These are phyloP conservation scores for Capsicum chinense DNA, from an alignment of 257 asterid genomes.

Conservation along the genomic window DNA sequence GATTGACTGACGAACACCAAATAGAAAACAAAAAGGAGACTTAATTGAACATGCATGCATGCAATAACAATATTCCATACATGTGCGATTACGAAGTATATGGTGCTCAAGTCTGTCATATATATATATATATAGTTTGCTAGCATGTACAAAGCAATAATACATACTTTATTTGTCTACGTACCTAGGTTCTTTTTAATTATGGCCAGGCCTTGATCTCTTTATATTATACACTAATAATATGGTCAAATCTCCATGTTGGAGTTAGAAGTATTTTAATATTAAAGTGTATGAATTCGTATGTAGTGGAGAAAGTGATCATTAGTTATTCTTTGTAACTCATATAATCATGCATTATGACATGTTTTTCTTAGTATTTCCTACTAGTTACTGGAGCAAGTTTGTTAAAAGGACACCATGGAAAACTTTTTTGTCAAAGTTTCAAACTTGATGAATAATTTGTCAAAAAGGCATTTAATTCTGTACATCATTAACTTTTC, in stretches of 20 bases:
- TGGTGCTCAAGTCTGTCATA: background rate
- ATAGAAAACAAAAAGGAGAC: background rate
- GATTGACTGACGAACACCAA: background rate
- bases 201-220: background rate
- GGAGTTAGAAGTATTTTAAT: background rate
- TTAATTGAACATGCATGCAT: constrained; percentile 37
- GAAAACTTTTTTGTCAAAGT: too few species aligned
- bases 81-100: constrained; percentile 34
- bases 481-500: too few species aligned
- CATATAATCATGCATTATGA: too few species aligned
- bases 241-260: background rate
- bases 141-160: constrained; percentile 1
- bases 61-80: constrained; percentile 30
- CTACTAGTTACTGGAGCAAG: too few species aligned
- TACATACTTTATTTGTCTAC: constrained; percentile 5
- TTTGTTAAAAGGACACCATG: too few species aligned
- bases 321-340: background rate
- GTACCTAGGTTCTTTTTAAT: background rate
- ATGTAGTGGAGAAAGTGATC: background rate
- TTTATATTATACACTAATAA: background rate
- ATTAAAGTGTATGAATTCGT: background rate
- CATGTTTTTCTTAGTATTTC: too few species aligned
- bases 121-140: background rate
- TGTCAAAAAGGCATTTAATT: too few species aligned
- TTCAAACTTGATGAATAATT: too few species aligned